Base-by-base conservation (phyloP, 2,329 filamentous ascomycete species). In the Botrytis cinerea region DNA sequence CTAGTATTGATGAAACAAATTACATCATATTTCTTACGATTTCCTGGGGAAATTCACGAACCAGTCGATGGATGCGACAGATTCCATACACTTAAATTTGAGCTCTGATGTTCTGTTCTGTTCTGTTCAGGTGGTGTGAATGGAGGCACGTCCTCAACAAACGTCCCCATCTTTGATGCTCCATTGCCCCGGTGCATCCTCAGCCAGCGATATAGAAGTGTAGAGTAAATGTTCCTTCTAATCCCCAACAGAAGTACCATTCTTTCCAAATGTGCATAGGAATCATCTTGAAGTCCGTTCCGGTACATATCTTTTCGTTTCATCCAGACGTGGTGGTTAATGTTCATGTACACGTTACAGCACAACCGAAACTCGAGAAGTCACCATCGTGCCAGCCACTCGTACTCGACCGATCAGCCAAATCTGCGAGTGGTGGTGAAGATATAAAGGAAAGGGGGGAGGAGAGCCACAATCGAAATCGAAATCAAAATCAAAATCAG, bases 341-440 rank as follows among this genome's bases (percentile, higher is more conserved):
- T 72, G 61, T 68, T 32, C 32, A 68, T 60, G 71, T 60, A 46
- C 28, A 48, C 35, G 46, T 72, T 68, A 72, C 51, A 48, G 40
- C 70, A 45, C n/a, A 66, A 28, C 22, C 20, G 46, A 67, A 64
- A 43, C 35, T 64, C 22, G 46, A 67, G n/a, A 66, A 66, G 20
- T 62, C 57, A 62, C 43, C 45, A 14, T 67, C 32, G 9, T 38
- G 51, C 35, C 64, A 35, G 32, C 35, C 64, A 54, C 32, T 54
- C 6, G 32, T 28, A 40, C 20, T 28, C n/a, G 35, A 67, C 38
- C 14, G 28, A 35, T 16, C 25, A 51, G 45, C 28, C 62, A 66
- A 16, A 48, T n/a, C 10, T 10, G 51, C 22, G 45, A 66, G 22
- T 25, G 5, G 25, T 20, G 4, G 7, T 67, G 22, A 40, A 40